These are phyloP conservation scores for Fusarium sp. DNA, from an alignment of 2,329 filamentous ascomycete species.

Conservation along the genomic window DNA sequence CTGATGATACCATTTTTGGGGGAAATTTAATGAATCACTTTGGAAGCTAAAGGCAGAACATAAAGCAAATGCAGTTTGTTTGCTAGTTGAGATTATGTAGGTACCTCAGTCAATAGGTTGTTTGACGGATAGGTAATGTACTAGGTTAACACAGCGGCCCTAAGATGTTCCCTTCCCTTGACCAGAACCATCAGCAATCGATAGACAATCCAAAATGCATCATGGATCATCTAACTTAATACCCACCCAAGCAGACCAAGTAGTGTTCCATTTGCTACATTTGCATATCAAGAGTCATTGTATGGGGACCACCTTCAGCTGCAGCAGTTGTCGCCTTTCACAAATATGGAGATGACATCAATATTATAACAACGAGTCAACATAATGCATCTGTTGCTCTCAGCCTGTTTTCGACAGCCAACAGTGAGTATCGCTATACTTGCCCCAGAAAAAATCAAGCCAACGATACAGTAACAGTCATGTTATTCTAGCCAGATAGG, in stretches of 20 bases:
- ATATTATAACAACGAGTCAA: not conserved
- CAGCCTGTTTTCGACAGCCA: not conserved
- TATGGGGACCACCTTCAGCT: too few species aligned
- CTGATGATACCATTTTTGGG: not conserved
- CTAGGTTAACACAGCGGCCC: not conserved
- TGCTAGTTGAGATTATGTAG: not conserved
- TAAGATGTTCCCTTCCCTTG: slow-evolving; percentile 3
- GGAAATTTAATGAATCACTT: not conserved
- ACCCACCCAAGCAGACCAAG: not conserved
- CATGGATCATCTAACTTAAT: not conserved
- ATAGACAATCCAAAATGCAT: not conserved
- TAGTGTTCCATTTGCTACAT: not conserved
- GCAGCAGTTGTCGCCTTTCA: not conserved
- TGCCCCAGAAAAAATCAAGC: not conserved
- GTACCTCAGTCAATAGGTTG: not conserved
- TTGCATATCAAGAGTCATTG: too few species aligned
- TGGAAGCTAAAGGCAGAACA: not conserved
- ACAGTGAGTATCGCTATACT: slow-evolving; percentile 3
- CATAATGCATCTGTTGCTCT: not conserved
- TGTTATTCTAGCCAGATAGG: not conserved
- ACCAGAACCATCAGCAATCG: not conserved
- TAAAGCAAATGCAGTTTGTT: not conserved
- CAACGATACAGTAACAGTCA: not conserved
- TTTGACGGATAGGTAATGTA: not conserved
- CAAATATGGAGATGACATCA: slow-evolving; percentile 1